These are phyloP conservation scores for Cryphonectria naterciae DNA, from an alignment of 2,329 filamentous ascomycete species.

Conservation along the genomic window DNA sequence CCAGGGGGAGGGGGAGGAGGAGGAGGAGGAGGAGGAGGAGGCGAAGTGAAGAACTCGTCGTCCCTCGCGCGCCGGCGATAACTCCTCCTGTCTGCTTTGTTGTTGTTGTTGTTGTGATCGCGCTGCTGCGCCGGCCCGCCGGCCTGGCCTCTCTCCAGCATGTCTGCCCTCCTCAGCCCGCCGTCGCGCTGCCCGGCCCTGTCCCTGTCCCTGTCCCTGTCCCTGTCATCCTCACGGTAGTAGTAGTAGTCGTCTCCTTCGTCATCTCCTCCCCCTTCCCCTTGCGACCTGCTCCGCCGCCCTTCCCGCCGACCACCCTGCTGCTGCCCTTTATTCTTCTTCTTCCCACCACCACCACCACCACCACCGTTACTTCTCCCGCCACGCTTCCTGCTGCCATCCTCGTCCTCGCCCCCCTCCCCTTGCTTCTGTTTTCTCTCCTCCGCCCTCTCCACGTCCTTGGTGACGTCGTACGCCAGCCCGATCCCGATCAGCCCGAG, in stretches of 20 bases:
- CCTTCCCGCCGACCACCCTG: not conserved
- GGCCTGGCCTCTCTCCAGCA: constrained; percentile 24
- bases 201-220: not conserved
- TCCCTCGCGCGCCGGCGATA: not conserved
- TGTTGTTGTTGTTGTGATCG: not conserved
- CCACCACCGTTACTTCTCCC: too few species aligned
- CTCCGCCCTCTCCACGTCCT: constrained; percentile 43
- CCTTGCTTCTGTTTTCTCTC: constrained; percentile 35
- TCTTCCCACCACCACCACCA: constrained; percentile 18
- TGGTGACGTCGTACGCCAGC: constrained; percentile 46
- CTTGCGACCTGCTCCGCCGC: constrained; percentile 8
- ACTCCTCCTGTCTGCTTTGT: constrained; percentile 5
- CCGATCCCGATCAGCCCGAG: constrained; percentile 44
- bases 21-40: too few species aligned
- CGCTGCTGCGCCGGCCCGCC: constrained; percentile 6
- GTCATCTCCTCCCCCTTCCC: not conserved
- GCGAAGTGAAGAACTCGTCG: not conserved
- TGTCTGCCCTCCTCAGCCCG: constrained; percentile 13
- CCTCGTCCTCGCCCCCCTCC: constrained; percentile 6
- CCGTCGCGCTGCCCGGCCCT: constrained; percentile 13
- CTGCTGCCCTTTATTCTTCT: constrained; percentile 1
- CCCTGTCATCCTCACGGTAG: not conserved
- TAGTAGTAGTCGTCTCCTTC: not conserved
- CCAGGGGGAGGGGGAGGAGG: too few species aligned
- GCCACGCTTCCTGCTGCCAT: too few species aligned